phyloP scores from a whole-genome alignment of 176 grass and related monocot genomes.

The Aegilops bicornis region DNA sequence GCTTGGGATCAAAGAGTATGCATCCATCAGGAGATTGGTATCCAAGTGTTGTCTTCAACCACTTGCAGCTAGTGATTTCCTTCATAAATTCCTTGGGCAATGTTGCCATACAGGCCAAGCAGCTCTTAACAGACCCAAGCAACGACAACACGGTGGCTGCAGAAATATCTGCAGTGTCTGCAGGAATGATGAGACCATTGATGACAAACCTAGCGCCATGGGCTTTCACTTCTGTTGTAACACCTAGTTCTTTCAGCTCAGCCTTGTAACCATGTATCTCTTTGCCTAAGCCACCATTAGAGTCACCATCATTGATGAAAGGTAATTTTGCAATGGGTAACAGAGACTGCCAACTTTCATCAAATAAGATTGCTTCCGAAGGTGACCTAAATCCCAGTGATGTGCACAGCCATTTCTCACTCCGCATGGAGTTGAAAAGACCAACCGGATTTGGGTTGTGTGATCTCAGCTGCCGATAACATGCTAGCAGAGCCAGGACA shows the following conservation, averaged over 20 bases:
- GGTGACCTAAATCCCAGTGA: constrained; percentile 54
- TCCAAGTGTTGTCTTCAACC: constrained; percentile 61
- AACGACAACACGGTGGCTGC: constrained; percentile 33
- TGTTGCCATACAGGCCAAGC: neutral
- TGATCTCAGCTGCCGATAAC: constrained; percentile 27
- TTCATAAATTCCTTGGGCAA: constrained; percentile 37
- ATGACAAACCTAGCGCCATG: constrained; percentile 53
- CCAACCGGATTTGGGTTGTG: neutral
- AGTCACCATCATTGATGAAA: constrained; percentile 50
- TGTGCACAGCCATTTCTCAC: constrained; percentile 56
- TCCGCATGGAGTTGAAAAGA: constrained; percentile 32
- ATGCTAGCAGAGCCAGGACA: constrained; percentile 43
- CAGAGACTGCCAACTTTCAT: constrained; percentile 41
- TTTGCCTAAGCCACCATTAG: constrained; percentile 22
- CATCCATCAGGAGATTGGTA: constrained; percentile 44
- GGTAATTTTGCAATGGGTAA: constrained; percentile 46
- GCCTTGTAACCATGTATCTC: constrained; percentile 55
- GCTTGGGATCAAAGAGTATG: constrained; percentile 56
- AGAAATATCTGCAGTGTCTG: constrained; percentile 27
- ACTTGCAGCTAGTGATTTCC: constrained; percentile 33
- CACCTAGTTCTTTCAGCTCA: constrained; percentile 33
- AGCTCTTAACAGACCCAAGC: constrained; percentile 39
- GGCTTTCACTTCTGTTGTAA: constrained; percentile 20
- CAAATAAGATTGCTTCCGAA: constrained; percentile 34
- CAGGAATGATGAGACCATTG: constrained; percentile 48